Evolutionary conservation across 495 filamentous ascomycete species (phyloP), one percentile per base, ranked within the genome.

Genomic region (Peziza echinospora): DNA sequence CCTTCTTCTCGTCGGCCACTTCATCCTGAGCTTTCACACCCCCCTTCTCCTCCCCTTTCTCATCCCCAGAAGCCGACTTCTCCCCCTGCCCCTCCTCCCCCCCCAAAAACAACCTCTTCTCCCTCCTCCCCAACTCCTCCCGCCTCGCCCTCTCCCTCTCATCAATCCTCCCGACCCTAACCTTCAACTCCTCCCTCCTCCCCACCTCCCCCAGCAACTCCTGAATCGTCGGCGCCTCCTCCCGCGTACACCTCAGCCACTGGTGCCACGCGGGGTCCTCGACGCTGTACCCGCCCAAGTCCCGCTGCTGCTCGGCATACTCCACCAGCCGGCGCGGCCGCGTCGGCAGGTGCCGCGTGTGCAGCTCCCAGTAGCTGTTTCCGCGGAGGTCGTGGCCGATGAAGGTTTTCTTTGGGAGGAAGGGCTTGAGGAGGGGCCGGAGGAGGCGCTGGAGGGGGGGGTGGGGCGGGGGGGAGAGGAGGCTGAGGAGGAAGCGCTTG

Each of bases 301-400:
- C 56, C 0, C 24, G 25, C 11, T 46, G 21, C 6, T 16, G 22
- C 23, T 45, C 41, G 7, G 42, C 44, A 17, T 56, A 82, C 49
- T 76, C 65, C n/a, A 91, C 79, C 24, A 93, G 91, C 28, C 71
- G 64, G 17, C 75, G 62, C 30, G 63, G 61, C 17, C 69, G 67
- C 16, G 62, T 57, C 48, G 66, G 57, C 51, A 71, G 68, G 6
- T 77, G 52, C 5, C 66, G 62, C 54, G 84, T 75, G 49, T 74
- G 76, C 65, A 93, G 87, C 58, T 92, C 84, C 84, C 86, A 96
- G 64, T 76, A 97, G 21, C 85, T 93, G 64, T 94, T 96, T 19
- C 84, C 84, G 28, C 72, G 53, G 24, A 94, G 75, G 62, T 97
- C 89, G 50, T 72, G 66, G 52, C 89, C 87, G 30, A 37, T 37